A percentile compares a stretch with the other conserved stretches of the same genome.
Conservation (phyloP, 257 asterid species). For the Solanum verrucosum region DNA sequence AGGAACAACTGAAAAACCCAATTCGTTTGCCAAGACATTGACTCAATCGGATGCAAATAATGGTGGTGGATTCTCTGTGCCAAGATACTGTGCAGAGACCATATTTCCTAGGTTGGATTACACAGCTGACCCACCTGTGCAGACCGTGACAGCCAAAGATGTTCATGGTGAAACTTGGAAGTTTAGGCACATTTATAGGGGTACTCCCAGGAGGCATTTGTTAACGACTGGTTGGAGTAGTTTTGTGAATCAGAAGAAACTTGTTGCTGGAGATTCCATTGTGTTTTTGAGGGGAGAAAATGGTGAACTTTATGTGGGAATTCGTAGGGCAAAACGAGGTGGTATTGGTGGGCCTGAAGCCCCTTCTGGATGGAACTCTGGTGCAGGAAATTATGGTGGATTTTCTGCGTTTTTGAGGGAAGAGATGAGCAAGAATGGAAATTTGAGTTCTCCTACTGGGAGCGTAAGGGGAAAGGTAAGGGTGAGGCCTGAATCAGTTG, state of each 20-base stretch:
- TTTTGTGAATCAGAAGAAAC: slow-evolving; percentile 59
- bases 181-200: slow-evolving; percentile 60
- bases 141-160: slow-evolving; percentile 40
- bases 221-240: slow-evolving; percentile 67
- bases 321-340: slow-evolving; percentile 46
- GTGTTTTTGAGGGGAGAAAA: slow-evolving; percentile 41
- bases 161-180: slow-evolving; percentile 59
- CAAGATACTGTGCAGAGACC: slow-evolving; percentile 56
- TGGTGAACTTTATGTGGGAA: slow-evolving; percentile 53
- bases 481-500: slow-evolving; percentile 37
- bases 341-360: slow-evolving; percentile 35
- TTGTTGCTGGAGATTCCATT: slow-evolving; percentile 64
- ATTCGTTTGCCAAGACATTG: slow-evolving; percentile 50
- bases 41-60: slow-evolving; percentile 60
- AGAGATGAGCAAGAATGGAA: slow-evolving; percentile 30
- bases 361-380: slow-evolving; percentile 38
- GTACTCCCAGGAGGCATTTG: slow-evolving; percentile 64
- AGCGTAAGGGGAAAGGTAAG: slow-evolving; percentile 25
- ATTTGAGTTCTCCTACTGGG: slow-evolving; percentile 14
- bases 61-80: slow-evolving; percentile 62
- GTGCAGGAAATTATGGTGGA: slow-evolving; percentile 26
- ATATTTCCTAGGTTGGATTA: slow-evolving; percentile 48
- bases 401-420: slow-evolving; percentile 31
- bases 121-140: slow-evolving; percentile 49
- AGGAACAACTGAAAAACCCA: slow-evolving; percentile 26